phyloP scores from a whole-genome alignment of 2,329 filamentous ascomycete species.

The Biscogniauxia sp. region DNA sequence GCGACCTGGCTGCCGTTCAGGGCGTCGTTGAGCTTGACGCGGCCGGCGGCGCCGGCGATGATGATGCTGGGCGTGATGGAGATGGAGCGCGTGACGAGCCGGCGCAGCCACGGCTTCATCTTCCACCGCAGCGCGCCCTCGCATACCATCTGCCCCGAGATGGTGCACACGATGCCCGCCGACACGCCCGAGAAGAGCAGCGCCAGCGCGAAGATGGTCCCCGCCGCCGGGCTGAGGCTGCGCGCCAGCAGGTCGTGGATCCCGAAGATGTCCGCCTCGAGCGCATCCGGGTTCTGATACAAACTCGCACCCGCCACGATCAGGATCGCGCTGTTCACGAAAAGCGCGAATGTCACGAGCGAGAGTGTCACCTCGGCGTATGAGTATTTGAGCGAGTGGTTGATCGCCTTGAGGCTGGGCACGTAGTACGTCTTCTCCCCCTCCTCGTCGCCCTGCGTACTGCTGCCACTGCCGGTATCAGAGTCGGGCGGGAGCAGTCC shows the following conservation, averaged over 20 bases:
- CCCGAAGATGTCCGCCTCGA: conserved; percentile 74
- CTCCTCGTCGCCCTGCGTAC: conserved; percentile 26
- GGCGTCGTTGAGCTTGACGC: conserved; percentile 66
- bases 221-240: conserved; percentile 71
- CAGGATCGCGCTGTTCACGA: conserved; percentile 79
- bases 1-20: conserved; percentile 76
- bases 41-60: conserved; percentile 76
- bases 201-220: conserved; percentile 80
- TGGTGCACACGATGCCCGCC: conserved; percentile 85
- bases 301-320: conserved; percentile 79
- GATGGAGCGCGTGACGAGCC: conserved; percentile 74
- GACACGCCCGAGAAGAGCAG: conserved; percentile 76
- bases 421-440: conserved; percentile 57
- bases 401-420: conserved; percentile 71
- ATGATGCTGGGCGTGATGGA: conserved; percentile 81
- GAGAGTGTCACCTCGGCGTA: conserved; percentile 68
- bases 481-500: conserved; percentile 46
- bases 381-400: conserved; percentile 70
- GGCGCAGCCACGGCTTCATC: conserved; percentile 72
- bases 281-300: conserved; percentile 59
- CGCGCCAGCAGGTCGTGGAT: conserved; percentile 71
- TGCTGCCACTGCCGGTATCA: conserved; percentile 15
- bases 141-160: conserved; percentile 84
- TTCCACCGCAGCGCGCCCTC: conserved; percentile 79
- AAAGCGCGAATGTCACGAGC: conserved; percentile 79